Conservation (phyloP, 73 alveolate genomes). For the Breviolum minutum region DNA sequence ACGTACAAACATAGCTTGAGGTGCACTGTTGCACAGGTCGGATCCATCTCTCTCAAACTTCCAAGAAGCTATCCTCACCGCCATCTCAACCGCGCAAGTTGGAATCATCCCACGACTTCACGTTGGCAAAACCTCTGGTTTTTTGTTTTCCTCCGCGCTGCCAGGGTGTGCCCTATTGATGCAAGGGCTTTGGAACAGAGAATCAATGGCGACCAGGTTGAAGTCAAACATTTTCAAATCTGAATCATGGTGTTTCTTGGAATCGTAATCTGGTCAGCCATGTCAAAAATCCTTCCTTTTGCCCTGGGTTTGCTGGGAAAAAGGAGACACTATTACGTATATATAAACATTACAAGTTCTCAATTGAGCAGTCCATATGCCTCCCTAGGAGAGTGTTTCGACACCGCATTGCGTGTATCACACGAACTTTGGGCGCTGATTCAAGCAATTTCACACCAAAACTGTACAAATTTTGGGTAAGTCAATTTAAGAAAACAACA, state of each 20-base stretch:
- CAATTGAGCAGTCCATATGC: constrained; percentile 22
- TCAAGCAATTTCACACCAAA: not conserved
- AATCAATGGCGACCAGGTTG: not conserved
- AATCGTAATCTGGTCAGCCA: not conserved
- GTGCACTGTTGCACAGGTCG: no score
- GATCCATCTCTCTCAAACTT: no score
- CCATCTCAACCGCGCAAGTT: no score
- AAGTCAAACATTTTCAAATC: not conserved
- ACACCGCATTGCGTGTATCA: constrained; percentile 43
- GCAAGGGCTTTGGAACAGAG: constrained; percentile 45
- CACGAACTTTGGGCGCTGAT: not conserved
- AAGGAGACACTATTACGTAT: not conserved
- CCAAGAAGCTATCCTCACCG: no score
- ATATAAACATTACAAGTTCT: not conserved
- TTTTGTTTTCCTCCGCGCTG: constrained; percentile 6
- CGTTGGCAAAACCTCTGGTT: no score
- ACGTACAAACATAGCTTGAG: no score
- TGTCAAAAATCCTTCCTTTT: constrained; percentile 27
- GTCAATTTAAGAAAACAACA: no score
- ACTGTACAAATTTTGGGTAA: not conserved
- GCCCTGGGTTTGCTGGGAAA: not conserved
- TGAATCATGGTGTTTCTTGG: no score
- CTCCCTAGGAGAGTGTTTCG: not conserved
- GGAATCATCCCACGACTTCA: no score
- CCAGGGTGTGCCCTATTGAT: constrained; percentile 27